phyloP scores from a whole-genome alignment of 1,139 yeast genomes.

The Hyphopichia buzzinii region DNA sequence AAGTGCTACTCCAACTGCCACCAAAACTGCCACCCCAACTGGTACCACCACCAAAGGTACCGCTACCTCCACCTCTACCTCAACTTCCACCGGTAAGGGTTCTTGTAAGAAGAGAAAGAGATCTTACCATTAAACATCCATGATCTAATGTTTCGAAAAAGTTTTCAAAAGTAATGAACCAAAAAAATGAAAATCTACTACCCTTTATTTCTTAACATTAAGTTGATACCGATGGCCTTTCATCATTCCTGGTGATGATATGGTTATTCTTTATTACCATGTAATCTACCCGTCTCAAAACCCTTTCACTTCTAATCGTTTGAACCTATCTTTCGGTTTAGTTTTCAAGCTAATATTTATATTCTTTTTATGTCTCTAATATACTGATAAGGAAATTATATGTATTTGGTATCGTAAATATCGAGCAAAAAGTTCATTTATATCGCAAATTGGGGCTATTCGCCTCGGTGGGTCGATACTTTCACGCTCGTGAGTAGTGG shows the following conservation, averaged over 20 bases:
- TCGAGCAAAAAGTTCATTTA: too few relatives aligned
- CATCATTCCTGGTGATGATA: too few relatives aligned
- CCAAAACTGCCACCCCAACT: conserved; percentile 14
- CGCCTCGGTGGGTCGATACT: too few relatives aligned
- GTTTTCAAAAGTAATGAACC: neutral
- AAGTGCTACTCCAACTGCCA: conserved; percentile 12
- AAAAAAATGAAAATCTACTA: neutral
- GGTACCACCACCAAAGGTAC: conserved; percentile 15
- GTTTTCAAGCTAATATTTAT: conserved; percentile 1
- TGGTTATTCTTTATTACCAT: too few relatives aligned
- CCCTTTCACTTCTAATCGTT: neutral
- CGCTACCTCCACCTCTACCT: conserved; percentile 27
- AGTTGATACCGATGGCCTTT: neutral
- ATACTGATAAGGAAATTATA: neutral
- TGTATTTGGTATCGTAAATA: too few relatives aligned
- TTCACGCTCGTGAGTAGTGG: too few relatives aligned
- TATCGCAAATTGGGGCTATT: too few relatives aligned
- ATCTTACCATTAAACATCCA: conserved; percentile 1
- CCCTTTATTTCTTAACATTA: neutral
- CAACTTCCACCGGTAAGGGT: conserved; percentile 12
- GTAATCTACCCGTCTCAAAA: too few relatives aligned
- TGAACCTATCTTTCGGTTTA: conserved; percentile 1
- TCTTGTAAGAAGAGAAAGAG: conserved; percentile 5
- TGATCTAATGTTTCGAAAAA: neutral
- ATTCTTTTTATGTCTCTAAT: neutral